These are phyloP conservation scores for Aureobasidium leucospermi DNA, from an alignment of 2,329 filamentous ascomycete genomes.

Conservation along the genomic window DNA sequence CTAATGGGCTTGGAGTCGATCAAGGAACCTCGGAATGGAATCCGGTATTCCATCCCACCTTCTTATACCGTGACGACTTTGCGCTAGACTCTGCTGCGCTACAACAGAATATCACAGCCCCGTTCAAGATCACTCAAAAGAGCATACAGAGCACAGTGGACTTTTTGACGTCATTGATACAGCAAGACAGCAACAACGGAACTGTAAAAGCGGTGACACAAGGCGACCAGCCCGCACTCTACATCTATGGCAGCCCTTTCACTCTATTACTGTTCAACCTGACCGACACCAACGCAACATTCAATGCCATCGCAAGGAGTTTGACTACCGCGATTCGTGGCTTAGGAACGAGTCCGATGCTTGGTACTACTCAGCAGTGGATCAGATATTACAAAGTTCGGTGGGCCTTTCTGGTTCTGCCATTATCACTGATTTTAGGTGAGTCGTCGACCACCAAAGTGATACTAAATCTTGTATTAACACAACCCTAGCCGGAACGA, in stretches of 20 bases:
- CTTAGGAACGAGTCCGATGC: not conserved
- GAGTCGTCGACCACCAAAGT: not conserved
- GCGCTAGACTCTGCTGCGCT: not conserved
- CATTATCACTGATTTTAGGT: not conserved
- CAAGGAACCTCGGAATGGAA: not conserved
- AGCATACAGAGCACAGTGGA: not conserved
- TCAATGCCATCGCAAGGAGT: not conserved
- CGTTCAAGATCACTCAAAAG: not conserved
- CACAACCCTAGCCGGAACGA: no score
- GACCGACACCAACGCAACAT: not conserved
- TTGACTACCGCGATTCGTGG: conserved; percentile 2
- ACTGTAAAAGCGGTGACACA: not conserved
- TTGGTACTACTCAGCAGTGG: not conserved
- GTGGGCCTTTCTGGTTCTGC: not conserved
- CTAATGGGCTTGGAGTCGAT: not conserved
- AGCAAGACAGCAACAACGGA: not conserved
- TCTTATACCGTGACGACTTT: not conserved
- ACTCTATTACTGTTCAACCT: not conserved
- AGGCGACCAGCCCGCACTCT: not conserved
- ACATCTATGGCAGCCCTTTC: not conserved
- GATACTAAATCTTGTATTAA: no score
- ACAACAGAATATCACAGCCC: no score
- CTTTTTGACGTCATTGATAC: not conserved
- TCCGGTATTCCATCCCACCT: not conserved
- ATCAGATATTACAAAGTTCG: not conserved